Evolutionary conservation across 164 flowering plant genomes (phyloP).

Genomic region (Piper betle): DNA sequence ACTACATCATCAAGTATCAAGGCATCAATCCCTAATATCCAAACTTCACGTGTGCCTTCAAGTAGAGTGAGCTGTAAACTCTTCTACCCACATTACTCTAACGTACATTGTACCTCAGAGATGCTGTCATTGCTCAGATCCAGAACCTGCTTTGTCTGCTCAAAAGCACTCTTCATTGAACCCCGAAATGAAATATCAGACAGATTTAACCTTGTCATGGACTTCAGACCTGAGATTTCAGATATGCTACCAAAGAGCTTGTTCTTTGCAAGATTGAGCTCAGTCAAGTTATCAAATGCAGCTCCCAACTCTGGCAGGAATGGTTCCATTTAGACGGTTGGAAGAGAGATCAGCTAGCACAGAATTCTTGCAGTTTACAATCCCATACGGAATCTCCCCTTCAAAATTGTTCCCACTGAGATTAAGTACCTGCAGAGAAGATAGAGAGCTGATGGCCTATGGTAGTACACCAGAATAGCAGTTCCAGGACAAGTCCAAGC

Average conservation of each 20-base stretch:
- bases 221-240: conserved; percentile 37
- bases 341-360: conserved; percentile 39
- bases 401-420: conserved; percentile 45
- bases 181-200: conserved; percentile 60
- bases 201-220: conserved; percentile 44
- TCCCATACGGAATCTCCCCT: conserved; percentile 38
- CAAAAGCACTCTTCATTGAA: conserved; percentile 43
- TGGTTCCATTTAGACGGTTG: conserved; percentile 39
- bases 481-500: conserved; percentile 56
- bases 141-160: conserved; percentile 38
- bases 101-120: conserved; percentile 52
- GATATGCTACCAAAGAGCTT: conserved; percentile 39
- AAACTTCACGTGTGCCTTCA: no score
- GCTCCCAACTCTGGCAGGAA: conserved; percentile 53
- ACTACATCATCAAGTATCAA: no score
- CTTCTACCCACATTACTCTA: no score
- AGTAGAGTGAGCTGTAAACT: no score
- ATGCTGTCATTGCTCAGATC: conserved; percentile 64
- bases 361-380: conserved; percentile 36
- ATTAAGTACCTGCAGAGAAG: conserved; percentile 32
- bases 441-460: conserved; percentile 41
- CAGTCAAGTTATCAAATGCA: conserved; percentile 47
- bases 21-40: no score
- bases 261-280: conserved; percentile 56
- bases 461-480: conserved; percentile 58